Evolutionary conservation across 345 rosid genomes (phyloP), one percentile per base, ranked within the genome.

Genomic region (Moringa oleifera): DNA sequence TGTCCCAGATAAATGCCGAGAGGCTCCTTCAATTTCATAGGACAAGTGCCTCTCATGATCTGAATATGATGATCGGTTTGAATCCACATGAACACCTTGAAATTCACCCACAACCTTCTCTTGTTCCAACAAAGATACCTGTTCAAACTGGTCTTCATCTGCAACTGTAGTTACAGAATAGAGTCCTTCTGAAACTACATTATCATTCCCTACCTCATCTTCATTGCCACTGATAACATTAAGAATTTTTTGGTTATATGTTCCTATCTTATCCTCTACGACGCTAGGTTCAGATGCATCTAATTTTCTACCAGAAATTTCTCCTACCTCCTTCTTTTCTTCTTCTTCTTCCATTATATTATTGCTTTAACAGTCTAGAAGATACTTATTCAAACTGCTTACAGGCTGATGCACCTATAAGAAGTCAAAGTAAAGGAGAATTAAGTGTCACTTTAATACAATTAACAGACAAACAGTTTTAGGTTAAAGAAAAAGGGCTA

Each of bases 81-180:
- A 75, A 58, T 73, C 80, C 53, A 63, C 57, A 18, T 46, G 56
- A 7, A 65, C 73, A 64, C 53, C 71, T 5, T 55, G 77, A 62
- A 62, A 58, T 58, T 72, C 84, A 54, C 61, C 66, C 28, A 51
- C 67, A 65, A 66, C 61, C 72, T 70, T 81, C 12, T 78, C 83
- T 71, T 88, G 95, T 75, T 85, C 91, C 73, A 74, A 81, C 55
- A 85, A 77, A 67, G 88, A 86, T 21, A 94, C 93, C 60, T 78
- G 95, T 74, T 91, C 99, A 75, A 94, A 90, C 65, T 85, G 85
- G 20, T 71, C 89, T 58, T 86, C 96, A 18, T 82, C 87, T 55
- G 59, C 79, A 45, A 61, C 73, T 51, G 73, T 57, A 65, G 67
- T 62, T 41, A 58, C 63, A 64, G 82, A 70, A 71, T 52, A 68